Evolutionary conservation across 805 yeast species (phyloP).

Genomic region (Starmerella cellae): DNA sequence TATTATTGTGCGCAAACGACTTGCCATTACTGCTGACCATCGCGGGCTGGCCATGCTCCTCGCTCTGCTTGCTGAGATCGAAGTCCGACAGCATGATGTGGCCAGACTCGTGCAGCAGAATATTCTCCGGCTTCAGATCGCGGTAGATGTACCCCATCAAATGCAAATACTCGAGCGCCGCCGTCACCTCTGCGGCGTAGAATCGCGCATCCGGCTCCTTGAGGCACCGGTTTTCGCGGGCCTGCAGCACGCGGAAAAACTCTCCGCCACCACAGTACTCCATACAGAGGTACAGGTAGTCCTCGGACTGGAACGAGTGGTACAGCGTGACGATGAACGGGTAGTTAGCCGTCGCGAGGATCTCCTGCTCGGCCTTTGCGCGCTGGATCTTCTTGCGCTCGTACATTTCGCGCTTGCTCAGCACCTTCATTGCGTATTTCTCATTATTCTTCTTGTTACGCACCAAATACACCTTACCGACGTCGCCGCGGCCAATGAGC

Average conservation of each 20-base stretch:
- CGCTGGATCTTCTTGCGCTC: conserved; percentile 88
- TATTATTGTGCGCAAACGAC: conserved; percentile 9
- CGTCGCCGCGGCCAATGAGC: conserved; percentile 93
- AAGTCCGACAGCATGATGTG: conserved; percentile 97
- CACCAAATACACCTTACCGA: conserved; percentile 89
- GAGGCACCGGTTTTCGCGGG: conserved; percentile 73
- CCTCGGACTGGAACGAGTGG: conserved; percentile 93
- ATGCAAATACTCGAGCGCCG: conserved; percentile 90
- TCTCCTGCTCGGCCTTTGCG: conserved; percentile 93
- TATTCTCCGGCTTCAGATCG: conserved; percentile 93
- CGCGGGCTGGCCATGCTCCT: conserved; percentile 61
- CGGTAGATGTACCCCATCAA: conserved; percentile 94
- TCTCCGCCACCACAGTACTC: conserved; percentile 99
- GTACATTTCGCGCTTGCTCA: conserved; percentile 85
- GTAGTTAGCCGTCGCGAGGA: conserved; percentile 85
- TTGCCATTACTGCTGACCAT: conserved; percentile 33
- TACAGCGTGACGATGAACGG: conserved; percentile 94
- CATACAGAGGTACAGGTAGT: conserved; percentile 84
- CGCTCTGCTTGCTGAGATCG: conserved; percentile 83
- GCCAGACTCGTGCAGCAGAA: conserved; percentile 86
- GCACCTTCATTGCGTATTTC: conserved; percentile 83
- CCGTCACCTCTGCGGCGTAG: conserved; percentile 93
- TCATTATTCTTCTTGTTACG: conserved; percentile 62
- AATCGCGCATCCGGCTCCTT: conserved; percentile 80
- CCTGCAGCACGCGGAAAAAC: conserved; percentile 88